Conservation (phyloP, 2,329 filamentous ascomycete species). For the Talaromyces albobiverticillius region DNA sequence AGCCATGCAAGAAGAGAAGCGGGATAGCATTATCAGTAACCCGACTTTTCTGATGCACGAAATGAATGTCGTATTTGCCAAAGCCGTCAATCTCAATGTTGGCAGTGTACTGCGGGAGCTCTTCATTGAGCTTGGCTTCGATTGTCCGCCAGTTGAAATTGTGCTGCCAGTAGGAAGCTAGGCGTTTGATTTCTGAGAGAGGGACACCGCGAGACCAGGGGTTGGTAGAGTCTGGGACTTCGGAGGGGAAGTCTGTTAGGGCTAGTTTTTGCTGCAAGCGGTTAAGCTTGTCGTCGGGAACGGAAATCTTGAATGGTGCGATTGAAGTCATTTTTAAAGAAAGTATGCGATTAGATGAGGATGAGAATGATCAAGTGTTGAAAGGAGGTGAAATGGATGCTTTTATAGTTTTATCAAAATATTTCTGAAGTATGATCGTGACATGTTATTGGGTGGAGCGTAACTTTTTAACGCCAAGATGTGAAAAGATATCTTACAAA, state of each 20-base stretch:
- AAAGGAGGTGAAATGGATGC: not conserved
- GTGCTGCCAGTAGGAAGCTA: slow-evolving; percentile 1
- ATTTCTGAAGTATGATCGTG: not conserved
- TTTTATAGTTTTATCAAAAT: not conserved
- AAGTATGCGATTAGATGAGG: not conserved
- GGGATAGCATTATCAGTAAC: slow-evolving; percentile 3
- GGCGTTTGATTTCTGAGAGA: slow-evolving; percentile 3
- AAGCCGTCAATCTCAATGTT: slow-evolving; percentile 1
- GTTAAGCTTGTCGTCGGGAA: slow-evolving; percentile 3
- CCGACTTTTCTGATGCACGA: slow-evolving; percentile 3
- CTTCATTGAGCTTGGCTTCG: not conserved
- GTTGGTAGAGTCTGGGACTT: not conserved
- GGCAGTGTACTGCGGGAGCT: not conserved
- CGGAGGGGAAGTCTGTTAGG: slow-evolving; percentile 7
- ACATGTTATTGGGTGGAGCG: not conserved
- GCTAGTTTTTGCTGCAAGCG: slow-evolving; percentile 9
- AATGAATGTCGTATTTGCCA: slow-evolving; percentile 2
- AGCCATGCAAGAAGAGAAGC: slow-evolving; percentile 9
- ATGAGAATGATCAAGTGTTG: not conserved
- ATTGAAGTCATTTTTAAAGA: slow-evolving; percentile 3
- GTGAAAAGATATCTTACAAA: too few relatives aligned
- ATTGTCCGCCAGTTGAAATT: slow-evolving; percentile 4
- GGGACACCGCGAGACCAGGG: slow-evolving; percentile 3
- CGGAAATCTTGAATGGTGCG: slow-evolving; percentile 1
- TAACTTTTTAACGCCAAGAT: not conserved